Evolutionary conservation across 2,329 filamentous ascomycete species (phyloP).

Genomic region (Mycogone perniciosa): DNA sequence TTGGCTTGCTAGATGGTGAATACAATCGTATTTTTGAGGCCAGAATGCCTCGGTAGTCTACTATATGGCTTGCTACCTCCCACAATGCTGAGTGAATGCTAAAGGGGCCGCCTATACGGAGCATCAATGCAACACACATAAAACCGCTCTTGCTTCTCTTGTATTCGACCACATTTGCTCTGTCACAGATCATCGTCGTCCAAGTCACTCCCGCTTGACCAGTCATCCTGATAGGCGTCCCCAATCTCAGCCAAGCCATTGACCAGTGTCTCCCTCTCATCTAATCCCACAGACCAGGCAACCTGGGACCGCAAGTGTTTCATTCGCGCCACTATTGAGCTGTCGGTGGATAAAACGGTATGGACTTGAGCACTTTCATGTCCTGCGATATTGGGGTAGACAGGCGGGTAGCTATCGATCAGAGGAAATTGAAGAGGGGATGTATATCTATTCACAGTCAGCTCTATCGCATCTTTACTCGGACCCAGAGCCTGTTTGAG

Average conservation of each 20-base stretch:
- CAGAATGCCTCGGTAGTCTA: not conserved
- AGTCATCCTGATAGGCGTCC: conserved; percentile 84
- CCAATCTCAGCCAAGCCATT: conserved; percentile 77
- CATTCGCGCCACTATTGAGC: conserved; percentile 63
- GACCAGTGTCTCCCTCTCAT: conserved; percentile 77
- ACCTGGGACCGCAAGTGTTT: conserved; percentile 60
- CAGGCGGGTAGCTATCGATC: conserved; percentile 75
- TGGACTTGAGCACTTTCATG: conserved; percentile 35
- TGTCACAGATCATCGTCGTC: conserved; percentile 51
- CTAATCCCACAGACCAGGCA: conserved; percentile 56
- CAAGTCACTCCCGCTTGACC: conserved; percentile 69
- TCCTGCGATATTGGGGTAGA: conserved; percentile 50
- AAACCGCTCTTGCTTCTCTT: no score
- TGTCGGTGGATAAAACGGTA: conserved; percentile 66
- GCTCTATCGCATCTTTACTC: no score
- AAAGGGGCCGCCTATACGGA: no score
- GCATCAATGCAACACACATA: no score
- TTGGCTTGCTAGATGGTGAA: conserved; percentile 26
- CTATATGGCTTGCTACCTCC: not conserved
- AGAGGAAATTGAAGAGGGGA: conserved; percentile 62
- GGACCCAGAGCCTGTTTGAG: no score
- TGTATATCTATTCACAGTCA: conserved; percentile 33
- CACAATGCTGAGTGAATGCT: no score
- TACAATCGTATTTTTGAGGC: conserved; percentile 20
- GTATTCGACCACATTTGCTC: conserved; percentile 5